These are phyloP conservation scores for Phialemoniopsis sp. DNA, from an alignment of 2,329 filamentous ascomycete species.

Conservation along the genomic window DNA sequence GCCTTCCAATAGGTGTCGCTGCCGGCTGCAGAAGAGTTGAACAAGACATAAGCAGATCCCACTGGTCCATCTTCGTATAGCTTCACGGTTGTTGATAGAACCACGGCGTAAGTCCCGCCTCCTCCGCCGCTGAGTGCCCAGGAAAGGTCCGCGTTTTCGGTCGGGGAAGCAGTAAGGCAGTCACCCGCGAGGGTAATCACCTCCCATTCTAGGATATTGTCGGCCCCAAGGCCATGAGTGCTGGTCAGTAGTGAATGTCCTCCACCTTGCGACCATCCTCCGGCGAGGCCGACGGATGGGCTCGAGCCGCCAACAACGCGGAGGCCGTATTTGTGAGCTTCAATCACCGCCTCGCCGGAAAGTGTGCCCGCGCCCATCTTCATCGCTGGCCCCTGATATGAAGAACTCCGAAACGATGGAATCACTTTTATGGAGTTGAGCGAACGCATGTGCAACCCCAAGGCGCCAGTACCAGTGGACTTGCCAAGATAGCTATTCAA, in stretches of 20 bases:
- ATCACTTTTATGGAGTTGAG: constrained; percentile 23
- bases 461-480: constrained; percentile 25
- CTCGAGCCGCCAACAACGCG: constrained; percentile 42
- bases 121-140: constrained; percentile 52
- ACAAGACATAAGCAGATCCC: not conserved
- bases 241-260: constrained; percentile 44
- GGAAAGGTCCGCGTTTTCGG: constrained; percentile 44
- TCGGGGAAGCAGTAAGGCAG: constrained; percentile 32
- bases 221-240: constrained; percentile 45
- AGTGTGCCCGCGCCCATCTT: constrained; percentile 44
- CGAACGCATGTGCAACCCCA: constrained; percentile 34
- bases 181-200: constrained; percentile 41
- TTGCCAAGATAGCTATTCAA: constrained; percentile 24
- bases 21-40: not conserved
- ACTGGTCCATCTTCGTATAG: not conserved
- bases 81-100: constrained; percentile 31
- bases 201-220: constrained; percentile 45
- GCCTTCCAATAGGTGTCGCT: constrained; percentile 1
- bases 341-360: constrained; percentile 30
- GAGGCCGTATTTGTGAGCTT: constrained; percentile 28
- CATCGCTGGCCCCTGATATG: constrained; percentile 39
- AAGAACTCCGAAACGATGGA: constrained; percentile 16
- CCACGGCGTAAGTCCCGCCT: constrained; percentile 46
- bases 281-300: constrained; percentile 45
- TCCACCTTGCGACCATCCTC: constrained; percentile 52